These are phyloP conservation scores for Chlamydomonas asymmetrica DNA, from an alignment of 139 green algal species.

Conservation along the genomic window DNA sequence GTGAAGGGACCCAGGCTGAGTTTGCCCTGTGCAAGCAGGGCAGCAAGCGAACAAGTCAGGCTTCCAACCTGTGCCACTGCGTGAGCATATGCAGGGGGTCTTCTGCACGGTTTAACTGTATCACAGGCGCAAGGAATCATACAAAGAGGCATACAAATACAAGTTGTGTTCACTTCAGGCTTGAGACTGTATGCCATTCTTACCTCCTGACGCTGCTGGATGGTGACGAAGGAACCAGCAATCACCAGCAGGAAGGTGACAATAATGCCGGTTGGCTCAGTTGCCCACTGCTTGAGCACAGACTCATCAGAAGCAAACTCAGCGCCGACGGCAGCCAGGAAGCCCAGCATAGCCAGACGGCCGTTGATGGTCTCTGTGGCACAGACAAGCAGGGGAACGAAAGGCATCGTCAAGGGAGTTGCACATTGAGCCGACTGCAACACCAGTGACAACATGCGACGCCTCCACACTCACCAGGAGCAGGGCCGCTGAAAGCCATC, in stretches of 20 bases:
- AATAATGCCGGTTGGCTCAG: slow-evolving; percentile 21
- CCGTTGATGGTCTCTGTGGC: slow-evolving; percentile 71
- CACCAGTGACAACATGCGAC: too few relatives aligned
- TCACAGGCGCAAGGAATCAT: too few relatives aligned
- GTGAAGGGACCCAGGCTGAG: slow-evolving; percentile 49
- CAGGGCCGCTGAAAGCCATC: slow-evolving; percentile 36
- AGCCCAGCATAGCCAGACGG: slow-evolving; percentile 67
- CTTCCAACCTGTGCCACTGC: neutral
- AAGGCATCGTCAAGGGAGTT: too few relatives aligned
- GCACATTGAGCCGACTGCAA: too few relatives aligned
- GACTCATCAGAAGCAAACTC: slow-evolving; percentile 54
- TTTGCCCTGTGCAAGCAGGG: slow-evolving; percentile 27
- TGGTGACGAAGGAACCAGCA: slow-evolving; percentile 48
- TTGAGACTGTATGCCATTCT: neutral
- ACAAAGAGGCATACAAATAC: neutral
- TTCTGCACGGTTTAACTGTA: too few relatives aligned
- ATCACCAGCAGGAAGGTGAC: slow-evolving; percentile 42
- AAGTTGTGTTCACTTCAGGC: neutral
- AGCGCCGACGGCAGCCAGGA: slow-evolving; percentile 59
- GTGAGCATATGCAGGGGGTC: neutral
- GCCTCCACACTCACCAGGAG: too few relatives aligned
- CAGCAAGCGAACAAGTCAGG: neutral
- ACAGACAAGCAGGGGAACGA: too few relatives aligned
- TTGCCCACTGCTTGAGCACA: slow-evolving; percentile 52
- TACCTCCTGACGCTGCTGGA: slow-evolving; percentile 27